Evolutionary conservation across 2,329 filamentous ascomycete species (phyloP).

Genomic region (Stachybotrys chartarum): DNA sequence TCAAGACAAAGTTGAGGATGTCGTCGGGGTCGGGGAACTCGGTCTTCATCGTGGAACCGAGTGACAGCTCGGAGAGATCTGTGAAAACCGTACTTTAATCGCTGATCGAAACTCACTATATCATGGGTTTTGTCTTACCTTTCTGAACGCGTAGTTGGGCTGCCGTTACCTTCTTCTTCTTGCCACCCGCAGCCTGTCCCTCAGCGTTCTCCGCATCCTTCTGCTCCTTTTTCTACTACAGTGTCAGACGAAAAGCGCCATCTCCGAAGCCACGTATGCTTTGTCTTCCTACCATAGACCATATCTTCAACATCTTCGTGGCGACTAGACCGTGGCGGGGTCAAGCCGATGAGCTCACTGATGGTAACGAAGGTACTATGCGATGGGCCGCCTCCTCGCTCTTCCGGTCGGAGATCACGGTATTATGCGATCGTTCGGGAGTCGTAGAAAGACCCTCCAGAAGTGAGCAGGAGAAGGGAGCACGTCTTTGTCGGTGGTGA

Average conservation of each 20-base stretch:
- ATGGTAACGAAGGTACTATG: not conserved
- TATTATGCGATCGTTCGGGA: not conserved
- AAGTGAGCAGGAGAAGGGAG: not conserved
- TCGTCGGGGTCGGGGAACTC: constrained; percentile 78
- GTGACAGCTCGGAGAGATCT: constrained; percentile 77
- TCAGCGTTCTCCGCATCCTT: constrained; percentile 86
- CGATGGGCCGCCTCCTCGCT: not conserved
- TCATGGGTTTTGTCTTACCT: constrained; percentile 47
- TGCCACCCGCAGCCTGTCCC: constrained; percentile 59
- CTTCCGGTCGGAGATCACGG: not conserved
- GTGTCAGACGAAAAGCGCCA: constrained; percentile 17
- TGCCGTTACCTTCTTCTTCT: constrained; percentile 98
- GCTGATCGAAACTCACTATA: not conserved
- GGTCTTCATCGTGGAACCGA: constrained; percentile 74
- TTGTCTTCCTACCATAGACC: constrained; percentile 71
- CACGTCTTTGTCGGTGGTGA: not conserved
- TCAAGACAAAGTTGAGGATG: constrained; percentile 76
- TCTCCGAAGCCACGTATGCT: constrained; percentile 8
- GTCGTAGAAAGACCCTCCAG: not conserved
- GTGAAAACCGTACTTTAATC: not conserved
- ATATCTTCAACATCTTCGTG: constrained; percentile 92
- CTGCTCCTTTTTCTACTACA: constrained; percentile 82
- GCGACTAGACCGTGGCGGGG: not conserved
- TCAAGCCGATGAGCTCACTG: not conserved
- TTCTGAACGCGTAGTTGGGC: constrained; percentile 94